Conservation (phyloP, 2,329 filamentous ascomycete species). For the Sporothrix pseudoabietina region DNA sequence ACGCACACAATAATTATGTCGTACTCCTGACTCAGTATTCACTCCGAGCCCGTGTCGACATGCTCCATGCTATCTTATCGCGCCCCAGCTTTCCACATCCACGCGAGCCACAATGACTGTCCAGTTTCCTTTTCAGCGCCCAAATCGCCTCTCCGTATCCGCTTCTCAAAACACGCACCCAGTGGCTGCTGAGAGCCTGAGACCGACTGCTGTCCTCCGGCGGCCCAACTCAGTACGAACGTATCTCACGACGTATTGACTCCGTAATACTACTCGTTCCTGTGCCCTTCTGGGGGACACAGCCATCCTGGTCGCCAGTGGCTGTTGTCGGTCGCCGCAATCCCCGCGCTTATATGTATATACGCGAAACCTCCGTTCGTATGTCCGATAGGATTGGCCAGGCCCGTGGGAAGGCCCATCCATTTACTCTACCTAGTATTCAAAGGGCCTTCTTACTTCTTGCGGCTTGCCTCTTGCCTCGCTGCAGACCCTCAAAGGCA, state of each 20-base stretch:
- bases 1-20: too few relatives aligned
- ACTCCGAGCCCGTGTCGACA: not conserved
- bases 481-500: not conserved
- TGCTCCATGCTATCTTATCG: slow-evolving; percentile 10
- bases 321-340: slow-evolving; percentile 23
- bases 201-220: not conserved
- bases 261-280: not conserved
- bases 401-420: not conserved
- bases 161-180: not conserved
- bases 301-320: not conserved
- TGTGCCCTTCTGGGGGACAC: not conserved
- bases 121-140: not conserved
- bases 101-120: not conserved
- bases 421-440: too few relatives aligned
- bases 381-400: slow-evolving; percentile 31
- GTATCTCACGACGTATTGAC: not conserved
- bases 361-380: slow-evolving; percentile 34
- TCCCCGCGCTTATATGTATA: slow-evolving; percentile 28
- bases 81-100: too few relatives aligned
- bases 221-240: not conserved
- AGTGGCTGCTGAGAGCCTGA: not conserved
- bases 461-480: too few relatives aligned
- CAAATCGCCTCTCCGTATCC: not conserved
- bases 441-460: too few relatives aligned
- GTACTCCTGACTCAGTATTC: too few relatives aligned